phyloP scores from a whole-genome alignment of 768 basidiomycete genomes.

The Artomyces pyxidatus region DNA sequence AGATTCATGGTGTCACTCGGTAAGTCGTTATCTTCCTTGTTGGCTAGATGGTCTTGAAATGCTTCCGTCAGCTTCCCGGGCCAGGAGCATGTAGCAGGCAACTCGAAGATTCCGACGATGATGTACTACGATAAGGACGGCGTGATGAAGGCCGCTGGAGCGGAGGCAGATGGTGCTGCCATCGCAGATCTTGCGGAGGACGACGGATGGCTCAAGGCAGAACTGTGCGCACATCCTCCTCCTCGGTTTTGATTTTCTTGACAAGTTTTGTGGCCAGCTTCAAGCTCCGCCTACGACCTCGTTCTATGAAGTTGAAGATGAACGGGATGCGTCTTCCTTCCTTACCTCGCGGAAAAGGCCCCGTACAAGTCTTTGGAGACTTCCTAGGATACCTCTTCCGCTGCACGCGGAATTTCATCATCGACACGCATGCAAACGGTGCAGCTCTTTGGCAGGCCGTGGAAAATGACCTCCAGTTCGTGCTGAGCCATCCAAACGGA shows the following conservation, averaged over 20 bases:
- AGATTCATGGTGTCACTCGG: slow-evolving; percentile 77
- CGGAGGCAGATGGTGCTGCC: slow-evolving; percentile 61
- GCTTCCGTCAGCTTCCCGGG: slow-evolving; percentile 56
- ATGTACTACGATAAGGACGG: slow-evolving; percentile 68
- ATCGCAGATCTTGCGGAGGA: slow-evolving; percentile 63
- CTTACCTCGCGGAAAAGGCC: slow-evolving; percentile 56
- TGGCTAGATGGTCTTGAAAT: slow-evolving; percentile 11
- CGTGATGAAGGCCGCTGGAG: slow-evolving; percentile 62
- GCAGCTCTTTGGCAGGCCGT: slow-evolving; percentile 60
- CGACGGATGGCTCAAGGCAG: slow-evolving; percentile 67
- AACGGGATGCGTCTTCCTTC: slow-evolving; percentile 73
- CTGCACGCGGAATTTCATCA: slow-evolving; percentile 70
- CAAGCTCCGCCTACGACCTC: slow-evolving; percentile 72
- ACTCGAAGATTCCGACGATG: slow-evolving; percentile 74
- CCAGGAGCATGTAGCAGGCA: slow-evolving; percentile 80
- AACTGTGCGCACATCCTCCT: slow-evolving; percentile 47
- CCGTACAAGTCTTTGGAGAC: slow-evolving; percentile 74
- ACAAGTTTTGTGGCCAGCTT: slow-evolving; percentile 36
- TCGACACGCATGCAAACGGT: slow-evolving; percentile 79
- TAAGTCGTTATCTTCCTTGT: slow-evolving; percentile 21
- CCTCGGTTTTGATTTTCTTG: background rate
- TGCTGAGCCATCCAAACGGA: slow-evolving; percentile 74
- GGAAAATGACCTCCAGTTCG: slow-evolving; percentile 62
- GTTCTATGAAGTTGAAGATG: slow-evolving; percentile 74
- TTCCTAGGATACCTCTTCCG: slow-evolving; percentile 67